Evolutionary conservation across 495 filamentous ascomycete genomes (phyloP).

Genomic region (Neurospora sp.): DNA sequence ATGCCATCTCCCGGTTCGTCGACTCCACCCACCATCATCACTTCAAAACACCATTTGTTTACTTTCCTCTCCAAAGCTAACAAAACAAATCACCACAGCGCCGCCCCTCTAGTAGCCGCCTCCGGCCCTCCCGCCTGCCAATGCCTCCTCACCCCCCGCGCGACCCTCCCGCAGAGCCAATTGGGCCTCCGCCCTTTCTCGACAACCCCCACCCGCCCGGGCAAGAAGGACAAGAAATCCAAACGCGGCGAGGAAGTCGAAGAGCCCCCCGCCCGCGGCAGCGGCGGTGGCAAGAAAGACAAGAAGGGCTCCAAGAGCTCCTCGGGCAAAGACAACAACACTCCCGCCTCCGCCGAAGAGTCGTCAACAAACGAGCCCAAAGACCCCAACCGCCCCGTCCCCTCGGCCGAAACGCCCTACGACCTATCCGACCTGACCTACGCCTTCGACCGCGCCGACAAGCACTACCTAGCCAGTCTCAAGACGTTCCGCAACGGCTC

Average conservation of each 20-base stretch:
- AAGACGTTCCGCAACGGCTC: conserved; percentile 49
- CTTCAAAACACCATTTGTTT: not conserved
- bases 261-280: not conserved
- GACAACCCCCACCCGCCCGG: not conserved
- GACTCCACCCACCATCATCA: not conserved
- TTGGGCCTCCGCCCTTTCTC: not conserved
- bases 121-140: not conserved
- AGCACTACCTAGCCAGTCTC: conserved; percentile 51
- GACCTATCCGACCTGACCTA: conserved; percentile 56
- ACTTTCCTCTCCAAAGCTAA: not conserved
- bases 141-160: not conserved
- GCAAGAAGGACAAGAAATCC: conserved; percentile 3
- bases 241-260: not conserved
- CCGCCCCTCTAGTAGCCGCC: not conserved
- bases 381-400: conserved; percentile 11
- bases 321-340: not conserved
- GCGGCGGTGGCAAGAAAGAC: not conserved
- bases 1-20: conserved; percentile 4
- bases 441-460: conserved; percentile 46
- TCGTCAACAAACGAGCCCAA: not conserved
- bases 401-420: conserved; percentile 46
- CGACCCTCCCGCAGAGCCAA: not conserved
- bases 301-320: not conserved
- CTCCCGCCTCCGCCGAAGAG: conserved; percentile 6
- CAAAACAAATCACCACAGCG: not conserved